phyloP scores from a whole-genome alignment of 495 filamentous ascomycete genomes.

The Aspergillus indologenus region DNA sequence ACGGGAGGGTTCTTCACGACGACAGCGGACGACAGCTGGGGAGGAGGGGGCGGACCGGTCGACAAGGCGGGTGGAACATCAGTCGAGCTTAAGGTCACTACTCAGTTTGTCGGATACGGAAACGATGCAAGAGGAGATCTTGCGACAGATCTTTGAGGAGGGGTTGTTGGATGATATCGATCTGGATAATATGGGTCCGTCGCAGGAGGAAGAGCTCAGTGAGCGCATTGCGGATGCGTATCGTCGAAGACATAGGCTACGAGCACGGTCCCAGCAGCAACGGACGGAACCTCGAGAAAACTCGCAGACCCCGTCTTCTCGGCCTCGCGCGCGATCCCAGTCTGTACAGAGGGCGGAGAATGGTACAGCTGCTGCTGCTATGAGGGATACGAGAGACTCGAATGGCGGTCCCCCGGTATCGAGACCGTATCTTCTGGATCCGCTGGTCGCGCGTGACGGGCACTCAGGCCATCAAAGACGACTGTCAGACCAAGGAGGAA shows the following conservation, averaged over 20 bases:
- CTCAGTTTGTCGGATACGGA: constrained; percentile 74
- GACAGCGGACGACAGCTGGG: constrained; percentile 8
- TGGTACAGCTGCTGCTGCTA: constrained; percentile 1
- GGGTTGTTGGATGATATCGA: constrained; percentile 83
- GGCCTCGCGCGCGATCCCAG: constrained; percentile 34
- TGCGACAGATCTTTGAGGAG: constrained; percentile 84
- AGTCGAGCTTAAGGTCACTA: constrained; percentile 79
- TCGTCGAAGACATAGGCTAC: constrained; percentile 59
- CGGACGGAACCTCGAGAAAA: constrained; percentile 26
- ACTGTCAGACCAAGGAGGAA: constrained; percentile 47
- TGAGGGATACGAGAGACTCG: constrained; percentile 13
- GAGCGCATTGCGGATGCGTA: constrained; percentile 87
- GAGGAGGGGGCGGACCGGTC: constrained; percentile 23
- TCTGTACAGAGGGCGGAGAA: constrained; percentile 27
- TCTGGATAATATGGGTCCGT: constrained; percentile 70
- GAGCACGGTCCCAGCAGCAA: constrained; percentile 30
- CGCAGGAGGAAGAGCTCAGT: constrained; percentile 80
- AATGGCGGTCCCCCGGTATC: constrained; percentile 51
- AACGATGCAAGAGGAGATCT: constrained; percentile 84
- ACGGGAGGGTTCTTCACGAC: constrained; percentile 42
- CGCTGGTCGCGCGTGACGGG: constrained; percentile 31
- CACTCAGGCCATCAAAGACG: constrained; percentile 41
- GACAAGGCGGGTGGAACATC: constrained; percentile 69
- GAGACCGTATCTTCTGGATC: constrained; percentile 53
- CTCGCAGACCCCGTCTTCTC: constrained; percentile 20